Evolutionary conservation across 106 monocot species (phyloP), one percentile per base, ranked within the genome.

Genomic region (Alisma plantagoaquatica): DNA sequence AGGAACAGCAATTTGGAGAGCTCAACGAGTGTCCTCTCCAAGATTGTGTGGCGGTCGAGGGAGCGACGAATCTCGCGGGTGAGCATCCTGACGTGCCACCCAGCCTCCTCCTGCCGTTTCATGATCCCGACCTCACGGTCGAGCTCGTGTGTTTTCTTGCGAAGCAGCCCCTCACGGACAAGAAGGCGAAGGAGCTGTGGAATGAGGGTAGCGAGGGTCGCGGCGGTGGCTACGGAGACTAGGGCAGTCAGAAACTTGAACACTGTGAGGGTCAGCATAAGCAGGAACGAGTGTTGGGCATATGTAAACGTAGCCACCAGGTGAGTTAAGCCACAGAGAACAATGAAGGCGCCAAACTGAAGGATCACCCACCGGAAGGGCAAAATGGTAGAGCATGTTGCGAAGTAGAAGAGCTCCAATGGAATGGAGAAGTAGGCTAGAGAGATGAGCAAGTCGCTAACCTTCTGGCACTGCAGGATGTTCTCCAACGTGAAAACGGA

Each of bases 351-450:
- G 32, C 61, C 56, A 44, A 74, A 74, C 50, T 74, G 74, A 43
- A 74, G 48, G 41, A 74, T 35, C 47, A 74, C 53, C 74, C 74
- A 74, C 50, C 66, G 67, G 67, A 74, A 74, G 55, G 74, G 74
- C 43, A 74, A 74, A 32, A 62, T 29, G 29, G 46, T 56, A 56
- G 74, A 52, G 67, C 74, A 67, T 16, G 67, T 74, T 10, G 46
- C 62, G 35, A 74, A 74, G 56, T 74, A 74, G n/a, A 74, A 27
- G 32, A 74, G 61, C 62, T 74, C 74, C 8, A 74, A 60, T 2
- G 74, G 67, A 27, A 74, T 74, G 43, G 74, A 74, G 56, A 69
- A 69, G 50, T 60, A 69, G 29, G 69, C 69, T 8, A 47, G 19
- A 4, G 75, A 31, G 9, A 72, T 59, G 41, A 67, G 27, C 10